phyloP scores from a whole-genome alignment of 106 monocot genomes.

The Posidonia australis region DNA sequence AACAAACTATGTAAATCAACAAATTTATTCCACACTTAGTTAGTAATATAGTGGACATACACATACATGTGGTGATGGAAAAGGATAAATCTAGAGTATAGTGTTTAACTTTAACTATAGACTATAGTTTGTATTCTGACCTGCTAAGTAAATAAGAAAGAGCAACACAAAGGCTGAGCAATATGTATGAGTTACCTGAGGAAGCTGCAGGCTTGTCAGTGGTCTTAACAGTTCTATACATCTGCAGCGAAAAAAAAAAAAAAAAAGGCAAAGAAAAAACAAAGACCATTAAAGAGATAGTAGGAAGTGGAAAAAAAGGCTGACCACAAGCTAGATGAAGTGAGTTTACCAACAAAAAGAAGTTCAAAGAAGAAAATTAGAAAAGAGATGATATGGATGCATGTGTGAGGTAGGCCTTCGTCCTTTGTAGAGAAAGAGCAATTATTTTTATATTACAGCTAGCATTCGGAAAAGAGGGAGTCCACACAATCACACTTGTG shows the following conservation, averaged over 20 bases:
- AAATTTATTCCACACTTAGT: too few relatives aligned
- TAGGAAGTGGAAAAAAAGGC: not conserved
- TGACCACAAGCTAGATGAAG: not conserved
- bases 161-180: not conserved
- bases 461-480: too few relatives aligned
- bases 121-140: not conserved
- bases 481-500: too few relatives aligned
- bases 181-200: conserved; percentile 8
- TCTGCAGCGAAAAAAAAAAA: conserved; percentile 11
- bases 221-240: conserved; percentile 35
- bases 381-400: not conserved
- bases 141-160: not conserved
- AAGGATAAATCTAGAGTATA: too few relatives aligned
- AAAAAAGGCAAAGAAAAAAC: conserved; percentile 1
- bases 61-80: too few relatives aligned
- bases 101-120: not conserved
- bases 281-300: not conserved
- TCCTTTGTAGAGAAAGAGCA: not conserved
- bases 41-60: too few relatives aligned
- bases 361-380: not conserved
- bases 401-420: not conserved
- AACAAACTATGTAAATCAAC: too few relatives aligned
- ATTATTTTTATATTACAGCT: not conserved
- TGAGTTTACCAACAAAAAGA: not conserved
- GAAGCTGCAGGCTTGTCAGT: conserved; percentile 33